These are phyloP conservation scores for Hypholoma fasciculare DNA, from an alignment of 768 basidiomycete species.

Conservation along the genomic window DNA sequence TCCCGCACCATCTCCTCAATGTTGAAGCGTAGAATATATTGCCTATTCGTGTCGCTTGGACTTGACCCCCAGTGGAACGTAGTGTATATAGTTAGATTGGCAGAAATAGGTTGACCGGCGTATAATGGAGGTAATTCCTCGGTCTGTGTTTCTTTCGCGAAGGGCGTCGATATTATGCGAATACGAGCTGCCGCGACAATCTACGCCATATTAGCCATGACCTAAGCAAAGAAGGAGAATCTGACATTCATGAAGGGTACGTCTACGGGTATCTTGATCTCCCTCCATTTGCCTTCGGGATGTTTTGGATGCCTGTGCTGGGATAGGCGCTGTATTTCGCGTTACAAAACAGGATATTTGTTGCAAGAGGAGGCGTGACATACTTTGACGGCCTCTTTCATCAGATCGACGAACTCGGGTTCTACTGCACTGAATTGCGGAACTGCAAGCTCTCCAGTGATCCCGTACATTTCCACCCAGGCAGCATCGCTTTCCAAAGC, in stretches of 20 bases:
- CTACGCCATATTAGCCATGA: slow-evolving; percentile 34
- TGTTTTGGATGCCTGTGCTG: slow-evolving; percentile 40
- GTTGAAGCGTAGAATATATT: slow-evolving; percentile 73
- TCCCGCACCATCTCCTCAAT: slow-evolving; percentile 78
- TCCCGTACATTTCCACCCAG: slow-evolving; percentile 71
- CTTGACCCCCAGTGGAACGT: slow-evolving; percentile 76
- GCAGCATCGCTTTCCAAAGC: slow-evolving; percentile 59
- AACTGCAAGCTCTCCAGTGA: slow-evolving; percentile 69
- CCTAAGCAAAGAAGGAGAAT: slow-evolving; percentile 11
- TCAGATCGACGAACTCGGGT: slow-evolving; percentile 27
- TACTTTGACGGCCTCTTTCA: slow-evolving; percentile 34
- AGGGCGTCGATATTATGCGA: slow-evolving; percentile 45
- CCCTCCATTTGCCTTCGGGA: slow-evolving; percentile 63
- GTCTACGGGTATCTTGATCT: slow-evolving; percentile 83
- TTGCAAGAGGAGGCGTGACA: background rate
- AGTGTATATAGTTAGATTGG: slow-evolving; percentile 63
- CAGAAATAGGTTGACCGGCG: slow-evolving; percentile 86
- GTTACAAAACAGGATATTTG: background rate
- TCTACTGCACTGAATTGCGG: slow-evolving; percentile 37
- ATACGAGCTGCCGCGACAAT: slow-evolving; percentile 66
- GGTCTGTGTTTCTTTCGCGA: slow-evolving; percentile 27
- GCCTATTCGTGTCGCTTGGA: slow-evolving; percentile 36
- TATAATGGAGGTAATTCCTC: slow-evolving; percentile 50
- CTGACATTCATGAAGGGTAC: slow-evolving; percentile 80
- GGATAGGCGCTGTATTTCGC: slow-evolving; percentile 36